Conservation (phyloP, 176 grass and related monocot genomes). For the Lolium perenne region DNA sequence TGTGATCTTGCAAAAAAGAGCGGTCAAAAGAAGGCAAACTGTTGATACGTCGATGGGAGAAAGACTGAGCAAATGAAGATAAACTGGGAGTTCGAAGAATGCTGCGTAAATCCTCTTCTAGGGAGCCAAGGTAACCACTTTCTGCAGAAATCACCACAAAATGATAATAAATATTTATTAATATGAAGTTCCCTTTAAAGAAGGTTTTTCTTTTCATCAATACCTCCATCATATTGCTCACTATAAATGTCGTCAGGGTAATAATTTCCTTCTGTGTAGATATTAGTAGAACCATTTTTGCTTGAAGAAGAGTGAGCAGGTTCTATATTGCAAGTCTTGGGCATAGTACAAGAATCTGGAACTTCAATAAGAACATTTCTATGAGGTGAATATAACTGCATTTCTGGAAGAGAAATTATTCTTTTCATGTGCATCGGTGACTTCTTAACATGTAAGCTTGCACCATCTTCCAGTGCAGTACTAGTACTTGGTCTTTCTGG, state of each 20-base stretch:
- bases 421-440: slow-evolving; percentile 46
- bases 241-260: slow-evolving; percentile 33
- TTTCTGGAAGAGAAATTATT: slow-evolving; percentile 75
- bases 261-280: slow-evolving; percentile 41
- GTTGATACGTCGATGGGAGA: slow-evolving; percentile 44
- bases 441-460: slow-evolving; percentile 36
- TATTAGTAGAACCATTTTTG: slow-evolving; percentile 29
- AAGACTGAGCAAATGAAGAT: slow-evolving; percentile 29
- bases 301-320: slow-evolving; percentile 20
- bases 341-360: slow-evolving; percentile 28
- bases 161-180: neutral
- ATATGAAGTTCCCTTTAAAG: neutral
- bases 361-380: slow-evolving; percentile 37
- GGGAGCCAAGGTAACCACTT: slow-evolving; percentile 21
- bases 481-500: slow-evolving; percentile 39
- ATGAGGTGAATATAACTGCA: slow-evolving; percentile 42
- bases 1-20: slow-evolving; percentile 43
- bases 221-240: slow-evolving; percentile 45
- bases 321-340: slow-evolving; percentile 27
- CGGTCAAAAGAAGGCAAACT: slow-evolving; percentile 54
- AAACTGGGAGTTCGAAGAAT: slow-evolving; percentile 47
- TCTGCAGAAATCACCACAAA: slow-evolving; percentile 30
- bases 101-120: slow-evolving; percentile 42
- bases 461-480: slow-evolving; percentile 9
- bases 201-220: neutral